Base-by-base conservation (phyloP, 2,329 filamentous ascomycete species). In the Stemphylium vesicarium region DNA sequence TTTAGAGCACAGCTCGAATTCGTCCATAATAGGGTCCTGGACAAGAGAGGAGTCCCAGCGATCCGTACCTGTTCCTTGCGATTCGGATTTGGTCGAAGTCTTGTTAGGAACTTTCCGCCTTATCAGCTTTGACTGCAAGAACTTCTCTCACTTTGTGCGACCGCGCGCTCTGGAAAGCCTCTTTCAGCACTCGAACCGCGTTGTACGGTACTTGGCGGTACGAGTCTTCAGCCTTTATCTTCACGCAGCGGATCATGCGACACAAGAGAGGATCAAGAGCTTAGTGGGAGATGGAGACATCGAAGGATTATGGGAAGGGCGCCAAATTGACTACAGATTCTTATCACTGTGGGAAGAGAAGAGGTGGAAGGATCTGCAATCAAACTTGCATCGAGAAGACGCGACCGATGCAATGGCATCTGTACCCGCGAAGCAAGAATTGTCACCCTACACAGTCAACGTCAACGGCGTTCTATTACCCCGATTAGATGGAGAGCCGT, bases 161-260 rank as follows among this genome's bases (percentile, higher is more conserved):
- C 86, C 89, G 1, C 82, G 85, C 41, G 84, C 85, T 59, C 81
- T 96, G 38, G 87, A 92, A 75, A 76, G 77, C 26, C 79, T 96
- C 11, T 89, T 96, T 64, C 78, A 80, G 39, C 82, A 86, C 66
- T 49, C 74, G 41, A 81, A 83, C 62, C 79, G 77, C 54, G 78
- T 84, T 13, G 84, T 96, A 45, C 86, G 90, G 75, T 96, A 93
- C 75, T 81, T 98, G 57, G 89, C 92, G 12, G 84, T 96, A 51
- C 86, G 92, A 60, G 85, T 93, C 55, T 90, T 96, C 62, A 92
- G 89, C 69, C 81, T 91, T 59, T 85, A 92, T 53, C 85, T 96
- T 64, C 86, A 87, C 66, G 90, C 90, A 26, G 89, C 95, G 4
- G 95, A 99, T 74, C 80, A 83, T 60, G 91, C 91, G 59, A 82